These are phyloP conservation scores for Phytophthora vignae DNA, from an alignment of 352 stramenopile species.

Conservation along the genomic window DNA sequence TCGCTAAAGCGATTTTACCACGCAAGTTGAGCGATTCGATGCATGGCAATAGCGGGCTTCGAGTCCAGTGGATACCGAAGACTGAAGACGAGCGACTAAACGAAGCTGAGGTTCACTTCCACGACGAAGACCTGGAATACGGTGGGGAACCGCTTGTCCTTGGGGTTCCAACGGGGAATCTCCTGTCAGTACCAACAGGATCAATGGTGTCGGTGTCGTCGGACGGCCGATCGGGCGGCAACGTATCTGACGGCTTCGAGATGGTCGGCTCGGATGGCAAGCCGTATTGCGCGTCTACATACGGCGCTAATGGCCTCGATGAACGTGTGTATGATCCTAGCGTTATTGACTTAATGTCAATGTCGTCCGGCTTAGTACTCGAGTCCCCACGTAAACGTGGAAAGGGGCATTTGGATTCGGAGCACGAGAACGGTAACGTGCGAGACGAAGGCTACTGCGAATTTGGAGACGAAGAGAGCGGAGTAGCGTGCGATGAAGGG, in stretches of 20 bases:
- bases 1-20: neutral
- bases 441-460: neutral
- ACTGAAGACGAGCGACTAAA: neutral
- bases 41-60: neutral
- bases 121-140: neutral
- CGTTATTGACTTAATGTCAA: neutral
- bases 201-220: neutral
- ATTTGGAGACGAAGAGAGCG: neutral
- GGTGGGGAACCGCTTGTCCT: neutral
- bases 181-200: neutral
- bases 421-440: neutral
- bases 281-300: neutral
- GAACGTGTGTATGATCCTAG: neutral
- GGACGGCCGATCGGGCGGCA: neutral
- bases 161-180: neutral
- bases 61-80: neutral
- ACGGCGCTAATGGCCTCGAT: neutral
- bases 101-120: neutral
- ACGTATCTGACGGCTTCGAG: neutral
- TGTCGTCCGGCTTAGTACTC: neutral
- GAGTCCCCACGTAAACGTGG: neutral
- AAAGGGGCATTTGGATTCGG: neutral
- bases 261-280: neutral
- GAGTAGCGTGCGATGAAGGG: neutral
- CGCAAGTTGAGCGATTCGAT: neutral